Percentiles rank a stretch among this genome's conserved stretches.
Conservation (phyloP, 768 basidiomycete genomes). For the Pisolithus marmoratus region DNA sequence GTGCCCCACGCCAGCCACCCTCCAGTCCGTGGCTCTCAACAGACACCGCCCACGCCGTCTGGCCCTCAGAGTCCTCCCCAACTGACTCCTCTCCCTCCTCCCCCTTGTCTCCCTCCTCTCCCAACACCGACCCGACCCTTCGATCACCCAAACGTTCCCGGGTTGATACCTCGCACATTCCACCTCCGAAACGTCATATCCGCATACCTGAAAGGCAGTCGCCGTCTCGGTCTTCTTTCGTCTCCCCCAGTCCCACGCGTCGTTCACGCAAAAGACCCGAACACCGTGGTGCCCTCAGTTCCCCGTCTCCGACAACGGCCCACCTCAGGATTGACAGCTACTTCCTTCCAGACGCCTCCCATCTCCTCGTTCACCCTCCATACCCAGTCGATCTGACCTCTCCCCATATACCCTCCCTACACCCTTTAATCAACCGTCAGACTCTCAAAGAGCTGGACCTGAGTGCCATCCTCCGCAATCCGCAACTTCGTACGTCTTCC, state of each 20-base stretch:
- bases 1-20: slow-evolving; percentile 39
- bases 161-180: slow-evolving; percentile 17
- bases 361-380: slow-evolving; percentile 25
- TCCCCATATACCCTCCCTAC: slow-evolving; percentile 59
- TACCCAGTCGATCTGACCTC: slow-evolving; percentile 36
- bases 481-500: slow-evolving; percentile 74
- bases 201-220: slow-evolving; percentile 8
- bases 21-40: slow-evolving; percentile 26
- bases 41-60: slow-evolving; percentile 22
- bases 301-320: slow-evolving; percentile 19
- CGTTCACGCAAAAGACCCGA: slow-evolving; percentile 25
- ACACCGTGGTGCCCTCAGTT: slow-evolving; percentile 25
- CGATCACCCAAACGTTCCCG: slow-evolving; percentile 28
- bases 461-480: slow-evolving; percentile 79
- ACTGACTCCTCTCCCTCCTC: slow-evolving; percentile 29
- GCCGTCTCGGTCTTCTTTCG: slow-evolving; percentile 12
- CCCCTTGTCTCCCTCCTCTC: slow-evolving; percentile 36
- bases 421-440: slow-evolving; percentile 75
- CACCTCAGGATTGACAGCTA: slow-evolving; percentile 22
- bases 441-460: slow-evolving; percentile 85
- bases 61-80: slow-evolving; percentile 38
- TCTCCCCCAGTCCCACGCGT: slow-evolving; percentile 22
- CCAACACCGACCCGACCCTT: slow-evolving; percentile 5
- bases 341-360: slow-evolving; percentile 18
- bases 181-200: slow-evolving; percentile 12